Evolutionary conservation across 2,329 filamentous ascomycete species (phyloP).

Genomic region (Aspergillus flavus): DNA sequence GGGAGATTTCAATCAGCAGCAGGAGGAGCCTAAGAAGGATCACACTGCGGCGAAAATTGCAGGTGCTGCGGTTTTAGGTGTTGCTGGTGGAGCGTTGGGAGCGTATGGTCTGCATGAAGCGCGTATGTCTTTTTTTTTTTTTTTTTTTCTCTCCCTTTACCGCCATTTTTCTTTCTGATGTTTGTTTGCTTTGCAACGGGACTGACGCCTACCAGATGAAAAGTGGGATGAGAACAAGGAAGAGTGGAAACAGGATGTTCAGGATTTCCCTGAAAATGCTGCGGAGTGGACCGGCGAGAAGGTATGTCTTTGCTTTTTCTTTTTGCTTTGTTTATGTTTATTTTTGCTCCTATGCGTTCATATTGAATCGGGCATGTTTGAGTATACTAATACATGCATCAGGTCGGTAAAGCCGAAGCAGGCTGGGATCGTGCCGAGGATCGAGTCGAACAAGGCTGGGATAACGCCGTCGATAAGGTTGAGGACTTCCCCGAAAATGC

Average conservation of each 20-base stretch:
- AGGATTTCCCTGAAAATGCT: constrained; percentile 47
- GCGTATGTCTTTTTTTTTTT: constrained; percentile 28
- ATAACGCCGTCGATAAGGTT: constrained; percentile 35
- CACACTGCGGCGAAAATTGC: constrained; percentile 41
- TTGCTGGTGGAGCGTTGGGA: constrained; percentile 47
- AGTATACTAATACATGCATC: neutral
- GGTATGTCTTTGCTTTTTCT: constrained; percentile 21
- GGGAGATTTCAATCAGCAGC: constrained; percentile 14
- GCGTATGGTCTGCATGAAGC: constrained; percentile 51
- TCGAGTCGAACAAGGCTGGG: constrained; percentile 25
- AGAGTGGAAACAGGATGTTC: constrained; percentile 36
- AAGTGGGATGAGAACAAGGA: constrained; percentile 38
- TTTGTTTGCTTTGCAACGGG: neutral
- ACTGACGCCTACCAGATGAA: constrained; percentile 28
- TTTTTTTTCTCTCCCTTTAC: constrained; percentile 1
- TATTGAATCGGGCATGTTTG: neutral
- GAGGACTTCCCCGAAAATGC: constrained; percentile 39
- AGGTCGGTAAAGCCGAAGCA: constrained; percentile 44
- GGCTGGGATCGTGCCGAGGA: constrained; percentile 36
- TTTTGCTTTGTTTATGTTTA: neutral
- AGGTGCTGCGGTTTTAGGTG: constrained; percentile 44
- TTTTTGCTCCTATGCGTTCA: neutral
- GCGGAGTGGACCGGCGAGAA: constrained; percentile 48
- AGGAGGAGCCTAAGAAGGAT: constrained; percentile 24
- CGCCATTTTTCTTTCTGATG: neutral